These are phyloP conservation scores for Citrus medica DNA, from an alignment of 345 rosid species.

Conservation along the genomic window DNA sequence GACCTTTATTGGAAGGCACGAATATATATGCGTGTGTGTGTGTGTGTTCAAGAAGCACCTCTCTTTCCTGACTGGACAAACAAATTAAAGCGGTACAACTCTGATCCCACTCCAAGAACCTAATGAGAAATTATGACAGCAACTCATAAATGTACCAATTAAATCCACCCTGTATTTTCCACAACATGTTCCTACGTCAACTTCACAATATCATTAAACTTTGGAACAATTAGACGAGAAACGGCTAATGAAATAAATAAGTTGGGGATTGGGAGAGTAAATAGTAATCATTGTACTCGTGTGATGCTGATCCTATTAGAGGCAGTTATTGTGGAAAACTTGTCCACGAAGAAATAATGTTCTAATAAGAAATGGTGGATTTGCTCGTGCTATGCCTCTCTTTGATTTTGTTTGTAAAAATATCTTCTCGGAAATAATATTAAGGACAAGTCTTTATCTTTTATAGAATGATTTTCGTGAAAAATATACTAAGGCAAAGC, in stretches of 20 bases:
- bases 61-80: constrained; percentile 12
- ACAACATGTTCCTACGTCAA: not conserved
- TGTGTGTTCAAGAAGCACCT: not conserved
- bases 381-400: no score
- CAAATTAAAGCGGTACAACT: constrained; percentile 18
- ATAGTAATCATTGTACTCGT: no score
- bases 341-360: no score
- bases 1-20: not conserved
- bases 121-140: not conserved
- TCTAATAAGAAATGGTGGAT: no score
- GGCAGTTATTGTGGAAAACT: no score
- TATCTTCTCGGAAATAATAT: no score
- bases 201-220: not conserved
- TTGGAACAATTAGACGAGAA: not conserved
- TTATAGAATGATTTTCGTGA: no score
- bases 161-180: not conserved
- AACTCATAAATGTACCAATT: not conserved
- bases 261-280: no score
- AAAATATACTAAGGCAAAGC: no score
- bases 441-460: no score
- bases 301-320: no score
- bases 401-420: no score
- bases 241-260: not conserved
- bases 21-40: rapidly evolving
- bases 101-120: constrained; percentile 16